phyloP scores from a whole-genome alignment of 2,329 filamentous ascomycete genomes.

The Sporothrix sp. region DNA sequence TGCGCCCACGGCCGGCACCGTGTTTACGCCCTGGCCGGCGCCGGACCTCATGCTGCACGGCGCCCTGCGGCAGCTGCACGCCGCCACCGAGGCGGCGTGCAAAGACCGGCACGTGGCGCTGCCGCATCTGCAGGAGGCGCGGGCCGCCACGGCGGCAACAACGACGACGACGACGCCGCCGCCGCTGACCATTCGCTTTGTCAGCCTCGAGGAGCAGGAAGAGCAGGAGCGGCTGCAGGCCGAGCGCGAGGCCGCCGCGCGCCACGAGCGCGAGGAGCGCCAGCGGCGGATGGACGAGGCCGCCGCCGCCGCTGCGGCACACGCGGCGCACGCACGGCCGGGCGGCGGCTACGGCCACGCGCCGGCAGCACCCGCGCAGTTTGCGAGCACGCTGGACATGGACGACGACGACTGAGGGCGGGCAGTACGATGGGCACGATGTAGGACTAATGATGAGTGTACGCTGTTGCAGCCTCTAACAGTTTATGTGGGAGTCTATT shows the following conservation, averaged over 20 bases:
- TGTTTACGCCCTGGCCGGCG: conserved; percentile 70
- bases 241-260: conserved; percentile 27
- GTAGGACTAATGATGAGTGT: too few species aligned
- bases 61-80: conserved; percentile 54
- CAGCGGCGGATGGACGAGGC: conserved; percentile 35
- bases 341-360: neutral
- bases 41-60: conserved; percentile 61
- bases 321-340: neutral
- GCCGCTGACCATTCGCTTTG: conserved; percentile 38
- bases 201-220: conserved; percentile 39
- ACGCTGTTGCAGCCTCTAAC: too few species aligned
- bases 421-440: too few species aligned
- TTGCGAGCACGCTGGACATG: conserved; percentile 17
- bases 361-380: conserved; percentile 14
- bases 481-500: too few species aligned
- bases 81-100: conserved; percentile 28
- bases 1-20: conserved; percentile 45
- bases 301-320: conserved; percentile 25
- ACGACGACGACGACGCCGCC: conserved; percentile 46
- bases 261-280: conserved; percentile 34
- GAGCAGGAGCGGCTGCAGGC: conserved; percentile 43
- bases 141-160: neutral
- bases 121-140: neutral
- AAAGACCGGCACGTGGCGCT: neutral
- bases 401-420: conserved; percentile 15